Percentiles rank a stretch among this genome's conserved stretches.
These are phyloP conservation scores for Cytospora leucostoma DNA, from an alignment of 2,329 filamentous ascomycete species.

Conservation along the genomic window DNA sequence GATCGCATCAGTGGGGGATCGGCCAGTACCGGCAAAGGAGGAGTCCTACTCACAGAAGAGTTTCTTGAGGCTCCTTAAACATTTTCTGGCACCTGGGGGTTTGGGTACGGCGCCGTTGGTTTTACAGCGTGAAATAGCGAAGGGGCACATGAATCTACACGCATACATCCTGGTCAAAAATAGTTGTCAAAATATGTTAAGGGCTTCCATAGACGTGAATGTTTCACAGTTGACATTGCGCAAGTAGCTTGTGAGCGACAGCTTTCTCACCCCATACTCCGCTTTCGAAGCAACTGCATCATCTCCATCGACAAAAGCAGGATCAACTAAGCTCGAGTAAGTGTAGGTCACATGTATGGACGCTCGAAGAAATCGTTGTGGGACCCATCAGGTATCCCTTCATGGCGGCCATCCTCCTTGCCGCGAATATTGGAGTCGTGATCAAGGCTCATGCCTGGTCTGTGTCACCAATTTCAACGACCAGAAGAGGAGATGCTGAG, in stretches of 20 bases:
- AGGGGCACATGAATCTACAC: background rate
- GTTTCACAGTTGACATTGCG: no score
- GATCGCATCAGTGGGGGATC: slow-evolving; percentile 20
- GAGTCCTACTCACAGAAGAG: slow-evolving; percentile 40
- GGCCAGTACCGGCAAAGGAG: slow-evolving; percentile 11
- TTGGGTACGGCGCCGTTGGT: slow-evolving; percentile 1
- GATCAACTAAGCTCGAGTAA: no score
- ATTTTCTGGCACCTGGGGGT: slow-evolving; percentile 1
- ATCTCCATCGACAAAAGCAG: no score
- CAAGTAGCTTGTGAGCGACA: no score
- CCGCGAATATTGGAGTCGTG: no score
- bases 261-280: no score
- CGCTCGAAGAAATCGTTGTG: no score
- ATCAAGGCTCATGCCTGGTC: no score
- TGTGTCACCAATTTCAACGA: background rate
- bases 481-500: background rate
- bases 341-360: no score
- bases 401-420: no score
- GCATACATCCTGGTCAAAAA: background rate
- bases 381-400: no score
- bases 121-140: slow-evolving; percentile 4
- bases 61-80: slow-evolving; percentile 39
- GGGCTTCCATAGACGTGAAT: background rate
- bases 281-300: no score
- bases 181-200: background rate